Evolutionary conservation across 306 rosid species (phyloP), one percentile per base, ranked within the genome.

Genomic region (Arachis hypogaea): DNA sequence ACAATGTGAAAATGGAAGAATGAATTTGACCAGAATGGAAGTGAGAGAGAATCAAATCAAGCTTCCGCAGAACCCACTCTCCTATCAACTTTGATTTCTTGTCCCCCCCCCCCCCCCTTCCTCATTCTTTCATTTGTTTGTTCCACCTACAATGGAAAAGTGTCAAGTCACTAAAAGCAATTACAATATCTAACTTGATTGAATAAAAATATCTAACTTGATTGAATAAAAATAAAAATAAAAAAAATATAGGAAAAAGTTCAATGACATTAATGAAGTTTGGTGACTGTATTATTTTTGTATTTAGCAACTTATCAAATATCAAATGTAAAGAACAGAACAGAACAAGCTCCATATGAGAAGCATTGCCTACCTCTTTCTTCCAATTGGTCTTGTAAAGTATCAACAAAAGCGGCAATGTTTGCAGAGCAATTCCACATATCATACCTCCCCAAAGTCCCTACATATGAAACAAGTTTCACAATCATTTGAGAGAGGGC

Each of bases 371-470:
- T 80, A 83, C 87, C 87, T 83, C 84, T 62, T 83, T 80, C 9
- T 76, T 80, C 87, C 87, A 77, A 52, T 83, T 77, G 60, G 84
- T 83, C 66, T 55, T 83, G 76, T 68, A 77, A 73, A 83, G 84
- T 68, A 83, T 68, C 11, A 70, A 60, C 47, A 41, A 2, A 4
- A 83, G 78, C 64, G 80, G n/a, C 72, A 77, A 63, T 28, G 84
- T 80, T 72, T 83, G 84, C 38, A 83, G 75, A 55, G 29, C 47
- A 58, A 78, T 73, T 80, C 87, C 87, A 64, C 87, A 80, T 51
- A 83, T 80, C 84, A 80, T 83, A 45, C 84, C 87, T 76, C 82
- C 87, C 87, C 84, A 83, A 33, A 83, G 80, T 68, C 87, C 87
- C 84, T 83, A 68, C 40, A 54, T 28, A 40, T 22, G 54, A 10